Conservation (phyloP, 495 filamentous ascomycete species). For the Penicillium herquei region DNA sequence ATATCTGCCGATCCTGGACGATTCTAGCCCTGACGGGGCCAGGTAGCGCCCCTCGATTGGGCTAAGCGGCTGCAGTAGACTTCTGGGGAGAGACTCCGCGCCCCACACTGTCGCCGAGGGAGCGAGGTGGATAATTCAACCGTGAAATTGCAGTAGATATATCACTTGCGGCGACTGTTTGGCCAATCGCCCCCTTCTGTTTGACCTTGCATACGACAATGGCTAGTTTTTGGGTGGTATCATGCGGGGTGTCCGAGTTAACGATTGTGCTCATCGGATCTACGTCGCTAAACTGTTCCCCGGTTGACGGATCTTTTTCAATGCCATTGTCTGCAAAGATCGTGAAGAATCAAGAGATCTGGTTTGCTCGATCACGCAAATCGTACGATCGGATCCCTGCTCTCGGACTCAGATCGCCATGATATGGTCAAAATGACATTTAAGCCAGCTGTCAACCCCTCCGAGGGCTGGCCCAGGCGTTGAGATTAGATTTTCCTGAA, state of each 20-base stretch:
- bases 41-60: not conserved
- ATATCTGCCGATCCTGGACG: not conserved
- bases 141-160: not conserved
- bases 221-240: not conserved
- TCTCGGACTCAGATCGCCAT: not conserved
- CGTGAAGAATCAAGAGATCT: not conserved
- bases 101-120: slow-evolving; percentile 1
- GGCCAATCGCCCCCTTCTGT: not conserved
- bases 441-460: not conserved
- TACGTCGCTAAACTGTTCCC: not conserved
- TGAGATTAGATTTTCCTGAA: not conserved
- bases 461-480: too few species aligned
- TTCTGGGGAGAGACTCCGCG: slow-evolving; percentile 1
- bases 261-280: too few species aligned
- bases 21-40: not conserved
- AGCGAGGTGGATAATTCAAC: not conserved
- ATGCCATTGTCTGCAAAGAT: not conserved
- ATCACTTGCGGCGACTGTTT: slow-evolving; percentile 2
- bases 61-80: not conserved
- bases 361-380: slow-evolving; percentile 15
- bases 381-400: not conserved
- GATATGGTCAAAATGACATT: not conserved
- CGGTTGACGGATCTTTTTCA: not conserved
- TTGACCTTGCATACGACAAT: slow-evolving; percentile 13
- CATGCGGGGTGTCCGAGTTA: not conserved